Conservation (phyloP, 1,284 basidiomycete genomes). For the Melampsora americana region DNA sequence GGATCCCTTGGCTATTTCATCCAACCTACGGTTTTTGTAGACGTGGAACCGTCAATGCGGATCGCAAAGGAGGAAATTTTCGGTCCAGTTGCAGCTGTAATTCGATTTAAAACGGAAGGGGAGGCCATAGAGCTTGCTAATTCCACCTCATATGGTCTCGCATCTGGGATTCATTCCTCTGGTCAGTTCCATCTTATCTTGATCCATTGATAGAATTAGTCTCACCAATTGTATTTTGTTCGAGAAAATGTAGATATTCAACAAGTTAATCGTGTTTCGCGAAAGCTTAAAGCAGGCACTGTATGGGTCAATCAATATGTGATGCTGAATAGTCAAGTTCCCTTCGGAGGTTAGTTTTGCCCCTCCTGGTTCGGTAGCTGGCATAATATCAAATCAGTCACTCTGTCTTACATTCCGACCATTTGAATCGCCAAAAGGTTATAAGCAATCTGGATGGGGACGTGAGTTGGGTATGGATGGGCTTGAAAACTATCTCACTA, state of each 20-base stretch:
- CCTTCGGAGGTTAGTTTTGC: conserved; percentile 4
- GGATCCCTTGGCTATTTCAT: conserved; percentile 54
- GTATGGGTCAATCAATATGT: conserved; percentile 49
- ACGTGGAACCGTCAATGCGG: conserved; percentile 47
- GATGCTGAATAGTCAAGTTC: conserved; percentile 10
- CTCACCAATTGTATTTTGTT: neutral
- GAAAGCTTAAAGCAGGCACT: conserved; percentile 48
- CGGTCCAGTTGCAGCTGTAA: conserved; percentile 49
- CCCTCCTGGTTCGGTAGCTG: neutral
- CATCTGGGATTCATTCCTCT: conserved; percentile 48
- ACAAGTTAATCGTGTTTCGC: conserved; percentile 46
- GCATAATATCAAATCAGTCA: too few species aligned
- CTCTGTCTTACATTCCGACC: conserved; percentile 7
- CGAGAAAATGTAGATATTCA: neutral
- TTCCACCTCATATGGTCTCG: conserved; percentile 47
- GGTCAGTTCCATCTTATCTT: conserved; percentile 28
- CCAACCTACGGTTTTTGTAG: conserved; percentile 53
- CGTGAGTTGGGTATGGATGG: conserved; percentile 44
- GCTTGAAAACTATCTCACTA: conserved; percentile 44
- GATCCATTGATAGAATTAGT: neutral
- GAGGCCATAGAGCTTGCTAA: conserved; percentile 48
- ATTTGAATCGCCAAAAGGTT: conserved; percentile 27
- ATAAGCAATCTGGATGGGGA: conserved; percentile 45
- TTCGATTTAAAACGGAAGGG: conserved; percentile 47
- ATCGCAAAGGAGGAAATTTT: conserved; percentile 52